phyloP scores from a whole-genome alignment of 2,329 filamentous ascomycete genomes.

The Ceratocystis diversiconidia region DNA sequence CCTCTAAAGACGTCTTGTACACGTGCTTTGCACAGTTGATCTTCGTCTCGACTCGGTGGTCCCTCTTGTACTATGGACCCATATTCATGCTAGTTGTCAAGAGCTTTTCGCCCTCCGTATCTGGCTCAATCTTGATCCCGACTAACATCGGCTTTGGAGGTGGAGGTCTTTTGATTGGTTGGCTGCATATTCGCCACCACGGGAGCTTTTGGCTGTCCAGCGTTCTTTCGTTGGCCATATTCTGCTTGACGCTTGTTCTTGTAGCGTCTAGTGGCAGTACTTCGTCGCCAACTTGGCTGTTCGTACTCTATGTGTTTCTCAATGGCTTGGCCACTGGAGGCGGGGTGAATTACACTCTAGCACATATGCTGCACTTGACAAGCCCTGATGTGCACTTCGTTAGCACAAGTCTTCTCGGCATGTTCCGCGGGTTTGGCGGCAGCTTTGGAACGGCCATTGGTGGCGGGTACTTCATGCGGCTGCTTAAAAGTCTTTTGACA shows the following conservation, averaged over 20 bases:
- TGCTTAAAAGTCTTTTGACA: conserved; percentile 41
- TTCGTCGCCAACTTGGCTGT: conserved; percentile 35
- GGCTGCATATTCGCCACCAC: conserved; percentile 57
- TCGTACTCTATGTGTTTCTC: conserved; percentile 46
- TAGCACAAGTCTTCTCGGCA: conserved; percentile 59
- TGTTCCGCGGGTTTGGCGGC: conserved; percentile 69
- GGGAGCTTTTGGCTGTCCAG: conserved; percentile 59
- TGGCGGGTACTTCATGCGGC: conserved; percentile 57
- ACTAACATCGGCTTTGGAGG: conserved; percentile 67
- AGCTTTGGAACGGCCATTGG: conserved; percentile 69
- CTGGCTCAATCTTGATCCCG: conserved; percentile 64
- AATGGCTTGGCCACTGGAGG: conserved; percentile 64
- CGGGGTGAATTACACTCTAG: conserved; percentile 65
- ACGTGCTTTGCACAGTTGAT: conserved; percentile 62
- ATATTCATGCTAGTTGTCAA: conserved; percentile 67
- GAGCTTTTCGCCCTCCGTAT: conserved; percentile 51
- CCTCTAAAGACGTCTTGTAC: conserved; percentile 54
- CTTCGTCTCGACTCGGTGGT: conserved; percentile 71
- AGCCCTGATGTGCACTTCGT: conserved; percentile 54
- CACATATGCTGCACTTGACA: conserved; percentile 63
- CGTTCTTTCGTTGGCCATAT: conserved; percentile 45
- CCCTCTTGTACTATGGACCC: conserved; percentile 65
- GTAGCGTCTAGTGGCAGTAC: conserved; percentile 43
- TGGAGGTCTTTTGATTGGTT: conserved; percentile 59
- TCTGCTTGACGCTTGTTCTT: conserved; percentile 43